Percentiles rank a stretch among this genome's conserved stretches.
Evolutionary conservation across 2,329 filamentous ascomycete genomes (phyloP).

Genomic region (Aschersonia sp.): DNA sequence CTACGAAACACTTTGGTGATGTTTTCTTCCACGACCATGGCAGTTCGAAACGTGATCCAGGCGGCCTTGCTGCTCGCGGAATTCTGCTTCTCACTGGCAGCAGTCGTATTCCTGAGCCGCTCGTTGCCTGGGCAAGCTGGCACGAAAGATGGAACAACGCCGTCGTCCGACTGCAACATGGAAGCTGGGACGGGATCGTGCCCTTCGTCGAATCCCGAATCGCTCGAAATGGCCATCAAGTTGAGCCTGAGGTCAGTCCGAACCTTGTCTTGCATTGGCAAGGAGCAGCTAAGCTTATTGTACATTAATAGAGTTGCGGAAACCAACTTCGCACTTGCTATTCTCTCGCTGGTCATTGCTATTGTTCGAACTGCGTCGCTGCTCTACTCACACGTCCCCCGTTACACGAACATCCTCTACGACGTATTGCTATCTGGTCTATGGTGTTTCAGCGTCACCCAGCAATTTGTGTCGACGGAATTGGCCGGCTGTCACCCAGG

Average conservation of each 20-base stretch:
- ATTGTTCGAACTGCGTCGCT: slow-evolving; percentile 11
- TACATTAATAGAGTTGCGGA: slow-evolving; percentile 10
- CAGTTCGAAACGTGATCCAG: slow-evolving; percentile 12
- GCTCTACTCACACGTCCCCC: slow-evolving; percentile 10
- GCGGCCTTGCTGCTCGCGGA: neutral
- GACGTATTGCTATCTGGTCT: slow-evolving; percentile 13
- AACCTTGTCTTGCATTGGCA: no score
- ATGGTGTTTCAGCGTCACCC: slow-evolving; percentile 12
- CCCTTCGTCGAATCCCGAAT: neutral
- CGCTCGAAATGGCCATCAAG: slow-evolving; percentile 14
- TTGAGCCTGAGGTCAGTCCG: slow-evolving; percentile 7
- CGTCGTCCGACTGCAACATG: neutral
- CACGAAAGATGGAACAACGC: neutral
- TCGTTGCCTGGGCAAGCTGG: neutral
- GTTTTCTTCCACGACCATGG: slow-evolving; percentile 13
- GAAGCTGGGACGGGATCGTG: neutral
- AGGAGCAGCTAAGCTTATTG: neutral
- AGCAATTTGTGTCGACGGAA: slow-evolving; percentile 2
- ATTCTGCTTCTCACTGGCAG: neutral
- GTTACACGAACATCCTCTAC: slow-evolving; percentile 12
- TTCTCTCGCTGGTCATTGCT: slow-evolving; percentile 14
- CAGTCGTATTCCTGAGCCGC: neutral
- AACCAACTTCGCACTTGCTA: slow-evolving; percentile 14
- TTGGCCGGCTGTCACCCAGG: neutral
- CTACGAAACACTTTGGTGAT: neutral